Evolutionary conservation across 2,329 filamentous ascomycete species (phyloP).

Genomic region (Aspergillus sp.): DNA sequence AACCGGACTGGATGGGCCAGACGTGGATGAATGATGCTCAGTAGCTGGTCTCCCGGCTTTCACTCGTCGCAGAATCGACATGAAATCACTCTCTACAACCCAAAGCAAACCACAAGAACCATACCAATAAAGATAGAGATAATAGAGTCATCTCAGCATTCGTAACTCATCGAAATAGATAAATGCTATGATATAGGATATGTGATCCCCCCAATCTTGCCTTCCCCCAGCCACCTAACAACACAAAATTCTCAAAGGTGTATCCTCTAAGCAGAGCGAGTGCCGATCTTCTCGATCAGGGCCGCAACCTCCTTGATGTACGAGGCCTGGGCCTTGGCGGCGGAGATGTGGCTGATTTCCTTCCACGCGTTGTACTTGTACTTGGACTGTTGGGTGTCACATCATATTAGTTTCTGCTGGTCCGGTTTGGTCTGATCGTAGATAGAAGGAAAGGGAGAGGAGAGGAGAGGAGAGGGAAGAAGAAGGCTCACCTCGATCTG

Average conservation of each 20-base stretch:
- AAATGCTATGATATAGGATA: neutral
- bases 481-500: constrained; percentile 17
- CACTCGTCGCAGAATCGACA: neutral
- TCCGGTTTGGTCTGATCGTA: neutral
- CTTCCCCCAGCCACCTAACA: neutral
- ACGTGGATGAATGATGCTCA: constrained; percentile 33
- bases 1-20: constrained; percentile 59
- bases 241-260: neutral
- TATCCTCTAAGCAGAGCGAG: constrained; percentile 13
- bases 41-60: neutral
- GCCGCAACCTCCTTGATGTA: constrained; percentile 73
- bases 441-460: neutral
- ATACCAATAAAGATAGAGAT: too few species aligned
- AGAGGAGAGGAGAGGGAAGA: too few species aligned
- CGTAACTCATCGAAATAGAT: constrained; percentile 4
- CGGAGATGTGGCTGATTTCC: constrained; percentile 62
- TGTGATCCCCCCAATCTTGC: neutral
- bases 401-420: neutral
- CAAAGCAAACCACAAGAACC: too few species aligned
- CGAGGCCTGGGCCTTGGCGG: constrained; percentile 68
- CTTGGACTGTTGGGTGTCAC: constrained; percentile 60
- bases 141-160: neutral
- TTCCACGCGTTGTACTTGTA: constrained; percentile 79
- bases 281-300: constrained; percentile 67
- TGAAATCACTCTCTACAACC: too few species aligned